Evolutionary conservation across 495 filamentous ascomycete species (phyloP).

Genomic region (Oleoguttula mirabilis): DNA sequence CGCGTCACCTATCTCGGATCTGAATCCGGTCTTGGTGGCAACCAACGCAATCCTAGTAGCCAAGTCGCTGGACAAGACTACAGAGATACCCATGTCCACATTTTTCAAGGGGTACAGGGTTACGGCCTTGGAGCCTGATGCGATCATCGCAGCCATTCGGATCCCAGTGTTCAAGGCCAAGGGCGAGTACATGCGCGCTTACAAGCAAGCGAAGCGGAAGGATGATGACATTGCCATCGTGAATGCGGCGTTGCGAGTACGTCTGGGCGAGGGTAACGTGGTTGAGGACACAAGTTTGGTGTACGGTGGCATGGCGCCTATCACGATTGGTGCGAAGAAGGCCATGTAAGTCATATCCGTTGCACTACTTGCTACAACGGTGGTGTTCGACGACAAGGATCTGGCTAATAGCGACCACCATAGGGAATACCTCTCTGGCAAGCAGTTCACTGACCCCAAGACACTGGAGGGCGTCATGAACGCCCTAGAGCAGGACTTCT

Average conservation of each 20-base stretch:
- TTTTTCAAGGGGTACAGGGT: constrained; percentile 89
- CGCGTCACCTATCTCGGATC: constrained; percentile 88
- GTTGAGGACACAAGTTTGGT: constrained; percentile 64
- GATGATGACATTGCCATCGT: constrained; percentile 97
- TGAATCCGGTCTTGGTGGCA: constrained; percentile 90
- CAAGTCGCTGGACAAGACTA: constrained; percentile 56
- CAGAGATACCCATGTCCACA: constrained; percentile 74
- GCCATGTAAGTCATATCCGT: too few species aligned
- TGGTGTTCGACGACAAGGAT: too few species aligned
- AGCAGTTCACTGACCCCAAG: constrained; percentile 63
- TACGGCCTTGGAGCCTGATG: constrained; percentile 70
- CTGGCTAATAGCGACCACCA: too few species aligned
- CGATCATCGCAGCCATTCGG: constrained; percentile 74
- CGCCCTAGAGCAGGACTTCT: constrained; percentile 74
- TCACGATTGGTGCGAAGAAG: constrained; percentile 70
- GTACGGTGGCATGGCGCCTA: constrained; percentile 85
- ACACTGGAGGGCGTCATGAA: constrained; percentile 83
- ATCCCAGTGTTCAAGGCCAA: constrained; percentile 61
- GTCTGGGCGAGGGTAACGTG: constrained; percentile 48
- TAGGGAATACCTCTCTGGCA: constrained; percentile 59
- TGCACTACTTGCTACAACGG: too few species aligned
- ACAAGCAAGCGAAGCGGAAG: constrained; percentile 92
- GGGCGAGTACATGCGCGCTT: constrained; percentile 61
- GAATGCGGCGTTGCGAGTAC: constrained; percentile 65
- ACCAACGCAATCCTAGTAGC: constrained; percentile 70